These are phyloP conservation scores for Diaporthe aspalathi DNA, from an alignment of 2,329 filamentous ascomycete species.

Conservation along the genomic window DNA sequence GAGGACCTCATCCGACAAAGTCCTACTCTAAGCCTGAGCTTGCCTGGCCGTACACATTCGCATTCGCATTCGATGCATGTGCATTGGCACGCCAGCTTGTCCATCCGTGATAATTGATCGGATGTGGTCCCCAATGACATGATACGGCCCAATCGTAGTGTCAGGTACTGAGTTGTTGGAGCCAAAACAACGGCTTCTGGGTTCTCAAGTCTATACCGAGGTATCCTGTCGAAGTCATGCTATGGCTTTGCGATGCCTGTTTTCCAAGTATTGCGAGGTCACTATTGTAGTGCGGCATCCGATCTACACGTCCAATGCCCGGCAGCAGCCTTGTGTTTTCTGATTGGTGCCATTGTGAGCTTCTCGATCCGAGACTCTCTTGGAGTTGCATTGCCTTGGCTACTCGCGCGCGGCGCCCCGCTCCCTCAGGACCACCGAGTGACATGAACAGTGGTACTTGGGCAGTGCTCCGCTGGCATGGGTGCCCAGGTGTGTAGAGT, in stretches of 20 bases:
- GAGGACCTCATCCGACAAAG: too few species aligned
- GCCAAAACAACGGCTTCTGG: conserved; percentile 17
- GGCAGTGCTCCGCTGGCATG: conserved; percentile 13
- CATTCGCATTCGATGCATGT: conserved; percentile 58
- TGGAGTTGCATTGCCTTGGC: conserved; percentile 28
- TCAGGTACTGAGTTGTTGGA: conserved; percentile 46
- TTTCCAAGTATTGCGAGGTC: conserved; percentile 18
- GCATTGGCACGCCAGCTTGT: conserved; percentile 53
- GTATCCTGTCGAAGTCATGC: conserved; percentile 1
- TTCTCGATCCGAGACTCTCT: conserved; percentile 6
- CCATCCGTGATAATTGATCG: conserved; percentile 55
- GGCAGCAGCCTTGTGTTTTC: too few species aligned
- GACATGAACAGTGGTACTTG: neutral
- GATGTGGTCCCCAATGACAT: conserved; percentile 56
- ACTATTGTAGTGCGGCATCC: conserved; percentile 28
- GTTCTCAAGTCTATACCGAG: conserved; percentile 6
- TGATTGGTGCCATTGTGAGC: too few species aligned
- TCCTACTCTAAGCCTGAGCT: too few species aligned
- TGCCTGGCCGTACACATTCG: too few species aligned
- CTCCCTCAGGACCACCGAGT: conserved; percentile 8
- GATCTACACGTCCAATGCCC: neutral
- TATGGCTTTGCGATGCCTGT: conserved; percentile 24
- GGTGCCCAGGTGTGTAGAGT: conserved; percentile 22
- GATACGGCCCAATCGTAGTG: conserved; percentile 57
- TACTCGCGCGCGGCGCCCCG: conserved; percentile 17